phyloP scores from a whole-genome alignment of 345 rosid genomes.

The Euclidium syriacum region DNA sequence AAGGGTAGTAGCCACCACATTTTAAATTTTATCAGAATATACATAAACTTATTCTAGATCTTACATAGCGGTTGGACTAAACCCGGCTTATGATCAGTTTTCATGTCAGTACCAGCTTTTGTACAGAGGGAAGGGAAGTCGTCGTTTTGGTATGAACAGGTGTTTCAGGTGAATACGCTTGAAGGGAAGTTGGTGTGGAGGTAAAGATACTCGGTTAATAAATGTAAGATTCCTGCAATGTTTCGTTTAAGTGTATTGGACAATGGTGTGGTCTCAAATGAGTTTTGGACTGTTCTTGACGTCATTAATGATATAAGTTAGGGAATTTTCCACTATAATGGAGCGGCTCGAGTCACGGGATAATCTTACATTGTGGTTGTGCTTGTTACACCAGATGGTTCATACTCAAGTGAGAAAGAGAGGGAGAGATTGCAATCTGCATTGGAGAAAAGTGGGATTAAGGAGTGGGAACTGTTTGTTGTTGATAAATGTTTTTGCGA shows the following conservation, averaged over 20 bases:
- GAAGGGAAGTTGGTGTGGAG: constrained; percentile 81
- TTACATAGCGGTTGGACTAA: constrained; percentile 87
- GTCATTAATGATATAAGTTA: constrained; percentile 80
- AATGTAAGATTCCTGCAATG: constrained; percentile 61
- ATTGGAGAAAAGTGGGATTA: constrained; percentile 69
- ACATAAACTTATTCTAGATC: too few species aligned
- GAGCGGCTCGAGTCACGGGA: constrained; percentile 91
- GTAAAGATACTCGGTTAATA: constrained; percentile 73
- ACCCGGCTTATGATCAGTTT: constrained; percentile 95
- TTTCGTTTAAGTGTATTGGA: constrained; percentile 82
- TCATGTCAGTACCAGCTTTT: constrained; percentile 92
- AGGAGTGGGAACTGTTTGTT: constrained; percentile 80
- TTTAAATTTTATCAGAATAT: too few species aligned
- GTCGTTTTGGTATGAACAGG: constrained; percentile 91
- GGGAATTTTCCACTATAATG: constrained; percentile 84
- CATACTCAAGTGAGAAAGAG: constrained; percentile 51
- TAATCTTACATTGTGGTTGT: constrained; percentile 92
- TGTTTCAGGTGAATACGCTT: constrained; percentile 76
- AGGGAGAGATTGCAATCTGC: constrained; percentile 40
- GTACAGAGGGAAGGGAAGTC: constrained; percentile 88
- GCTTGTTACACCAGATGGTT: constrained; percentile 77
- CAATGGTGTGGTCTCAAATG: constrained; percentile 89
- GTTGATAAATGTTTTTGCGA: constrained; percentile 76
- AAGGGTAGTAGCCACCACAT: too few species aligned
- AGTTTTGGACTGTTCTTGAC: constrained; percentile 82